These are phyloP conservation scores for Pseudonectria foliicola DNA, from an alignment of 2,329 filamentous ascomycete genomes.

Conservation along the genomic window DNA sequence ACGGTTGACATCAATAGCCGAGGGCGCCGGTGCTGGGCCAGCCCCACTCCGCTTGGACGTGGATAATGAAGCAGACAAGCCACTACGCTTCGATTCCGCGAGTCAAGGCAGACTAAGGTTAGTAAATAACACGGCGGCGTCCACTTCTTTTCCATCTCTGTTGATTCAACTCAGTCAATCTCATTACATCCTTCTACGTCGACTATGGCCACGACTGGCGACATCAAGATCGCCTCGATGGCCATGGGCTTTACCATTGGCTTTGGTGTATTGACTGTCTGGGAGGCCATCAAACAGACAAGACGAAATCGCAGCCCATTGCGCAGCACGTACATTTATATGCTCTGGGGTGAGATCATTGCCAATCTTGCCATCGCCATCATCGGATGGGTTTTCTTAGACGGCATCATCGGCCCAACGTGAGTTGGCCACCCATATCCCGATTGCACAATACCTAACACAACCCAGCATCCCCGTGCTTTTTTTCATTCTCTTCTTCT, in stretches of 20 bases:
- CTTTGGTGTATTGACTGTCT: slow-evolving; percentile 34
- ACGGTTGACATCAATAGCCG: too few species aligned
- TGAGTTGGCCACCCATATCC: slow-evolving; percentile 6
- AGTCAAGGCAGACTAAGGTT: too few species aligned
- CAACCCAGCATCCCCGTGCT: slow-evolving; percentile 22
- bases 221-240: slow-evolving; percentile 24
- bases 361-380: slow-evolving; percentile 32
- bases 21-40: too few species aligned
- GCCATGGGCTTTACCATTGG: slow-evolving; percentile 30
- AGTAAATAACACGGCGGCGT: too few species aligned
- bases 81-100: too few species aligned
- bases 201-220: slow-evolving; percentile 13
- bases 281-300: slow-evolving; percentile 36
- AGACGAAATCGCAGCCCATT: slow-evolving; percentile 26
- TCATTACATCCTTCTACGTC: too few species aligned
- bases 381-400: slow-evolving; percentile 33
- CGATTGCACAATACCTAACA: background rate
- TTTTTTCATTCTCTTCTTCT: slow-evolving; percentile 32
- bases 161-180: too few species aligned
- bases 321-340: slow-evolving; percentile 33
- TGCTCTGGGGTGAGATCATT: slow-evolving; percentile 39
- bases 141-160: too few species aligned
- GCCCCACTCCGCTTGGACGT: too few species aligned
- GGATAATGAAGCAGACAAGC: too few species aligned
- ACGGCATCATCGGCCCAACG: slow-evolving; percentile 26